phyloP scores from a whole-genome alignment of 2,329 filamentous ascomycete genomes.

The Aspergillus sp. region DNA sequence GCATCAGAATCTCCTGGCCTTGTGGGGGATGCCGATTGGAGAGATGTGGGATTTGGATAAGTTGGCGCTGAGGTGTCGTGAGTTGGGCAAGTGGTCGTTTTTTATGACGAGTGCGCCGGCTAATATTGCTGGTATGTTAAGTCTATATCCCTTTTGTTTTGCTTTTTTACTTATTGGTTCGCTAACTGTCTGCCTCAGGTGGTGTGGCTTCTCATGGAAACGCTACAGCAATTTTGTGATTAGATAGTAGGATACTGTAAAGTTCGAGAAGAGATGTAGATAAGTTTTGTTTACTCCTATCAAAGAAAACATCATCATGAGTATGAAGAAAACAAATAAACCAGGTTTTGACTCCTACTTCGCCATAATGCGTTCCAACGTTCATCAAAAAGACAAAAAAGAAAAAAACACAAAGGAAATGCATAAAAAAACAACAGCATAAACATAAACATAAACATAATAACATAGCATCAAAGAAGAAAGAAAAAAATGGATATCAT shows the following conservation, averaged over 20 bases:
- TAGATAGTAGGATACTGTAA: neutral
- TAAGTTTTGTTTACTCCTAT: too few relatives aligned
- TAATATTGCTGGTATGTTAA: conserved; percentile 33
- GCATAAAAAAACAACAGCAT: neutral
- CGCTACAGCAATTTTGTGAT: conserved; percentile 27
- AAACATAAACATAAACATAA: too few relatives aligned
- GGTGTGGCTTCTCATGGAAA: conserved; percentile 30
- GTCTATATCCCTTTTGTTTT: neutral
- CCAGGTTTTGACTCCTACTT: neutral
- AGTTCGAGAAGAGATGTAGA: neutral
- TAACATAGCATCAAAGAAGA: too few relatives aligned
- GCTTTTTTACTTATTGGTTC: neutral
- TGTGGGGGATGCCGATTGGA: conserved; percentile 43
- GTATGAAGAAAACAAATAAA: neutral
- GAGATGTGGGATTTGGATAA: conserved; percentile 44
- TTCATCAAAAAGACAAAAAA: too few relatives aligned
- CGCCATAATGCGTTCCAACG: neutral
- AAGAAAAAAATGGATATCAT: too few relatives aligned
- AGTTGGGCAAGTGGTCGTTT: conserved; percentile 34
- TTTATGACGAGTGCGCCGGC: conserved; percentile 41
- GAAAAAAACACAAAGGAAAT: neutral
- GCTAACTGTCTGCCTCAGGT: conserved; percentile 8
- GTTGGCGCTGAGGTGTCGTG: conserved; percentile 30
- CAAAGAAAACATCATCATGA: neutral
- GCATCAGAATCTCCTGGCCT: conserved; percentile 37